Evolutionary conservation across 108 stramenopile species (phyloP), one percentile per base, ranked within the genome.

Genomic region (Poteriospumella lacustris): DNA sequence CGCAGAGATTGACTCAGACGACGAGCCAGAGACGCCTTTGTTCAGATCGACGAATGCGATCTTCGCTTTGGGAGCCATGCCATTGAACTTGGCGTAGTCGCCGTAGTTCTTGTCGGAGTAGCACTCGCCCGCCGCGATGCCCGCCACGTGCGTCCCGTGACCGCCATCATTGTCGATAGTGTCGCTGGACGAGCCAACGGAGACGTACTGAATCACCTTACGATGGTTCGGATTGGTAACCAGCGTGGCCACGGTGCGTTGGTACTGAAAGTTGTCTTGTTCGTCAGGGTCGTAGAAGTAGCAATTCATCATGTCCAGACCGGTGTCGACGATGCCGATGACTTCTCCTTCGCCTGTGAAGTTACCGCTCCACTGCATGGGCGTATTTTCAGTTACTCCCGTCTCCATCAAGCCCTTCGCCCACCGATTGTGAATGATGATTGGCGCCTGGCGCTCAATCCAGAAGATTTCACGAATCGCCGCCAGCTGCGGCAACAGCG

Each of bases 111-210:
- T 9, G 52, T 24, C n/a, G 52, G 52, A 56, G 24, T 64, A 64
- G 31, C 33, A 5, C 47, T 12, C 12, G 3, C 70, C 70, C 31
- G 70, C 70, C n/a, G 33, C 70, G 19, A 24, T 12, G 9, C 44
- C 43, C 29, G 70, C 26, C 28, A 73, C 70, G 42, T 73, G 70
- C 9, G 70, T 73, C 26, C 70, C 70, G 36, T 73, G 70, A 9
- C 41, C 41, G 3, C 5, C 41, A 52, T n/a, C 12, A 73, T 42
- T 33, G 3, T 42, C 70, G 3, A 28, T 42, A 42, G 26, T 73
- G 47, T 73, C 41, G 36, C n/a, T n/a, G n/a, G n/a, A n/a, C n/a
- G n/a, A n/a, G n/a, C 3, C 70, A 73, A 34, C 26, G 33, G 36
- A 5, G 36, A 52, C 31, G 15, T 73, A 73, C 43, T 73, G 40